Conservation (phyloP, 768 basidiomycete genomes). For the Coprinopsis sp. region DNA sequence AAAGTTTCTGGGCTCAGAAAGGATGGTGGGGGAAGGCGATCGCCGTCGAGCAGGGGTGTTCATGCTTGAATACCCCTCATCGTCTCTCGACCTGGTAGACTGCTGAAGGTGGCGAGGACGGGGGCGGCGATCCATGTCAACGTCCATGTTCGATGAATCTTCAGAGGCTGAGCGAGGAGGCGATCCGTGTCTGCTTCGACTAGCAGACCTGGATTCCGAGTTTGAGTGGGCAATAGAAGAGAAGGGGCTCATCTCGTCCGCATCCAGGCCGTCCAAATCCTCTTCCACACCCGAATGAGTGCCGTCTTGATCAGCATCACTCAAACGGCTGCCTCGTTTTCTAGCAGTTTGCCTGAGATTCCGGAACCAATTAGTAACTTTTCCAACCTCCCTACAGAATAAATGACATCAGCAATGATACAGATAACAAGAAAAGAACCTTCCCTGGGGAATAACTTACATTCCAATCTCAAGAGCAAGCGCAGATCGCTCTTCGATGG, state of each 20-base stretch:
- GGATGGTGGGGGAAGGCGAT: no score
- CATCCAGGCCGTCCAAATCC: slow-evolving; percentile 40
- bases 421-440: slow-evolving; percentile 13
- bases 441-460: slow-evolving; percentile 33
- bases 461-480: slow-evolving; percentile 77
- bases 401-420: slow-evolving; percentile 12
- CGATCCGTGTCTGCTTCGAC: no score
- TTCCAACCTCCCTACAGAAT: slow-evolving; percentile 63
- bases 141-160: no score
- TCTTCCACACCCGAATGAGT: slow-evolving; percentile 43
- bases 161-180: no score
- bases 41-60: no score
- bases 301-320: slow-evolving; percentile 39
- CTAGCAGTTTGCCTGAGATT: slow-evolving; percentile 80
- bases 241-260: slow-evolving; percentile 27
- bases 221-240: slow-evolving; percentile 47
- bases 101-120: no score
- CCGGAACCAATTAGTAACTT: slow-evolving; percentile 87
- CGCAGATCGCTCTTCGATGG: slow-evolving; percentile 73
- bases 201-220: slow-evolving; percentile 19
- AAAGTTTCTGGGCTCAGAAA: no score
- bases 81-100: no score
- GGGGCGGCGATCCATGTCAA: no score
- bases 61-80: no score
- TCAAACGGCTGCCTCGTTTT: slow-evolving; percentile 55